Conservation (phyloP, 495 filamentous ascomycete genomes). For the Tuber calosporum region DNA sequence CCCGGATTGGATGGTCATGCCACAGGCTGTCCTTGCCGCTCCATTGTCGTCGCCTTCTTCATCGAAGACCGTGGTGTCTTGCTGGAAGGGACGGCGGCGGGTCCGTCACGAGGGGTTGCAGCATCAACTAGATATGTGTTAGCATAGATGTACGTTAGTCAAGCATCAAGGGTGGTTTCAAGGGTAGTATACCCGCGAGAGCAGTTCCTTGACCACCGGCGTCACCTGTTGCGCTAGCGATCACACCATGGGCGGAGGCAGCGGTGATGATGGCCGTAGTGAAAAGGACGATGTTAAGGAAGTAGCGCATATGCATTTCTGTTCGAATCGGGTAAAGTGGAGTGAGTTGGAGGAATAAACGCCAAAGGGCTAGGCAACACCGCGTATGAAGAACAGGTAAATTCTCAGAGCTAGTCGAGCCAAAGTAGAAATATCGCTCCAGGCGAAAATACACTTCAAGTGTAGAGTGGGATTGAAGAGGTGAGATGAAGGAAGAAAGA, state of each 20-base stretch:
- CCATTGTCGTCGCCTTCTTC: conserved; percentile 27
- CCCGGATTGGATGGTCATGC: conserved; percentile 51
- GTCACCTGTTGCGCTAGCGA: conserved; percentile 48
- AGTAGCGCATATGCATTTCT: neutral
- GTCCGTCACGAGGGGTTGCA: conserved; percentile 51
- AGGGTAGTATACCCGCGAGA: conserved; percentile 36
- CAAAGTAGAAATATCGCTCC: neutral
- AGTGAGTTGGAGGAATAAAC: neutral
- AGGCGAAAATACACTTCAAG: neutral
- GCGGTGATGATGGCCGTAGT: neutral
- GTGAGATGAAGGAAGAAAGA: neutral
- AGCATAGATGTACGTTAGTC: conserved; percentile 25
- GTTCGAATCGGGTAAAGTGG: neutral
- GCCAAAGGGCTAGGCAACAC: neutral
- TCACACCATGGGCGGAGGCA: conserved; percentile 47
- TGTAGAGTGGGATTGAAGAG: neutral
- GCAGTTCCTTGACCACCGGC: conserved; percentile 45
- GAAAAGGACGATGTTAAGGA: neutral
- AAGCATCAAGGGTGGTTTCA: neutral
- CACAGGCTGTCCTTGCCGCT: conserved; percentile 23
- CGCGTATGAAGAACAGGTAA: neutral
- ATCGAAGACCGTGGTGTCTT: conserved; percentile 50
- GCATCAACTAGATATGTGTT: conserved; percentile 43
- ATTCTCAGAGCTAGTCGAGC: neutral
- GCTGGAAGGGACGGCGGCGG: conserved; percentile 50